Conservation (phyloP, 225 moss, liverwort and hornwort genomes). For the Ulota crispa region DNA sequence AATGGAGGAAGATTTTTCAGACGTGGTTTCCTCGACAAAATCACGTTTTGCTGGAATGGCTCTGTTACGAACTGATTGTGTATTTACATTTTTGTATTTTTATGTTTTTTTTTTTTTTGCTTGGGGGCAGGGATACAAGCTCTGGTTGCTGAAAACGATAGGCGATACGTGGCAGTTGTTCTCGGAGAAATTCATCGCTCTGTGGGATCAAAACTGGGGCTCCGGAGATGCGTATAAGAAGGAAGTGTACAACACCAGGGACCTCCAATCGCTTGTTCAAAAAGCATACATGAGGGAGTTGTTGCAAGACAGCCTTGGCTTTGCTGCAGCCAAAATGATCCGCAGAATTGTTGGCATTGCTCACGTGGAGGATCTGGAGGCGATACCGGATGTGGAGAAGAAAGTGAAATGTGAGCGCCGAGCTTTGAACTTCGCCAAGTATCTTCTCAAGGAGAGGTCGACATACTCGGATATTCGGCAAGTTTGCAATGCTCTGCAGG, state of each 20-base stretch:
- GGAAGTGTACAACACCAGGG: slow-evolving; percentile 63
- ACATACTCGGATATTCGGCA: slow-evolving; percentile 48
- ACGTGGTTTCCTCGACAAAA: neutral
- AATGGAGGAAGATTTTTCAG: neutral
- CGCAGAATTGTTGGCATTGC: slow-evolving; percentile 86
- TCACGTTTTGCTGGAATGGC: neutral
- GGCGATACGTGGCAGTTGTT: slow-evolving; percentile 68
- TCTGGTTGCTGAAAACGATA: slow-evolving; percentile 77
- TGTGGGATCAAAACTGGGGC: slow-evolving; percentile 67
- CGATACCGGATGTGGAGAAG: slow-evolving; percentile 55
- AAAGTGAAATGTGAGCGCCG: slow-evolving; percentile 72
- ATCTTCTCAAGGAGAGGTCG: slow-evolving; percentile 64
- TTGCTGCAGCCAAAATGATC: slow-evolving; percentile 87
- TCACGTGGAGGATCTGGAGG: slow-evolving; percentile 91
- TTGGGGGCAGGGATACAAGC: slow-evolving; percentile 55
- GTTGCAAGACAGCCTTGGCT: slow-evolving; percentile 81
- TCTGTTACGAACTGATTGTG: neutral
- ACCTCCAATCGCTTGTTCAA: slow-evolving; percentile 49
- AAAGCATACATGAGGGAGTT: slow-evolving; percentile 55
- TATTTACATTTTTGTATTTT: too few relatives aligned
- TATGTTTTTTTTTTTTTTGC: neutral
- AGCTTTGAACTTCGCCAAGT: slow-evolving; percentile 71
- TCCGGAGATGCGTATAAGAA: slow-evolving; percentile 75
- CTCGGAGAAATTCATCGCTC: slow-evolving; percentile 54
- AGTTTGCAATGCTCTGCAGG: slow-evolving; percentile 50